phyloP scores from a whole-genome alignment of 352 stramenopile species.

The Globisporangium nodosum region DNA sequence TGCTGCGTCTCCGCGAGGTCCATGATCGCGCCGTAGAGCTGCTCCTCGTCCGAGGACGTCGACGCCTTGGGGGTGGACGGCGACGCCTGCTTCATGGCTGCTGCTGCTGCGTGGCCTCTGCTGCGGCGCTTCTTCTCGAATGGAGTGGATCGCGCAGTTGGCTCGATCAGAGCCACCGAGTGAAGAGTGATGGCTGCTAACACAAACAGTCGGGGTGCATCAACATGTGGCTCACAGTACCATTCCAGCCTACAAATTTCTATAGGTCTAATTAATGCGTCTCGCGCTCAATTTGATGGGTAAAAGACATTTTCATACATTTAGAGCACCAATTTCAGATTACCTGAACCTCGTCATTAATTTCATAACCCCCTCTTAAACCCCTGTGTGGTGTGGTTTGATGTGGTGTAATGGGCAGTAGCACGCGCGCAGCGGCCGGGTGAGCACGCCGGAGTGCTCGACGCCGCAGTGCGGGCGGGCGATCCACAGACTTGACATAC shows the following conservation, averaged over 20 bases:
- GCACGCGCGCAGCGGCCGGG: neutral
- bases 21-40: slow-evolving; percentile 6
- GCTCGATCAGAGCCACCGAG: no score
- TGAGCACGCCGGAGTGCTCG: no score
- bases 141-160: no score
- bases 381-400: no score
- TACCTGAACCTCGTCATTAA: neutral
- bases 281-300: neutral
- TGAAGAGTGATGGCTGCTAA: no score
- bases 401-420: neutral
- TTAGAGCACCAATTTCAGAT: neutral
- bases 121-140: no score
- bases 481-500: no score
- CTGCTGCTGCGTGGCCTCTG: no score
- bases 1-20: slow-evolving; percentile 40
- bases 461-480: no score
- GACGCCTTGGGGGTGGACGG: neutral
- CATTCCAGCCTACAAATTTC: slow-evolving; percentile 1
- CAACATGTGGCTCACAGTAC: slow-evolving; percentile 6
- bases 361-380: no score
- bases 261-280: neutral
- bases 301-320: neutral
- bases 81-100: slow-evolving; percentile 1
- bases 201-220: no score
- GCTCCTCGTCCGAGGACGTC: slow-evolving; percentile 12